Conservation (phyloP, 495 filamentous ascomycete species). For the Hypoxylon lenormandii region DNA sequence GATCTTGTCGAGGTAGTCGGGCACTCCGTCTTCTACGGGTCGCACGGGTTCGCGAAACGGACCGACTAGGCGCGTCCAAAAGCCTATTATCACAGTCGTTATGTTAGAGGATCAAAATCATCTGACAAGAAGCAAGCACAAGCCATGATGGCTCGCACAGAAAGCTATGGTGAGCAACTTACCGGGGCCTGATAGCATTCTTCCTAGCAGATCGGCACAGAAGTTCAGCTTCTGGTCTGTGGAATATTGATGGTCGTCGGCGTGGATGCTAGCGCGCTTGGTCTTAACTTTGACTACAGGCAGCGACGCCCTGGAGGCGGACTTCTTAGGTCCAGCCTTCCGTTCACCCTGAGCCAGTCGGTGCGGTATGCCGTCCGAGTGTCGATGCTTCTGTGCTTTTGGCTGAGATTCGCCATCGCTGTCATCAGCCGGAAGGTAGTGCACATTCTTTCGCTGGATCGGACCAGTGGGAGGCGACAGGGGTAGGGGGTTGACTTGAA, state of each 20-base stretch:
- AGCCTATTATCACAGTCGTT: slow-evolving; percentile 55
- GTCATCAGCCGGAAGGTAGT: slow-evolving; percentile 53
- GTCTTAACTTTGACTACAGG: slow-evolving; percentile 51
- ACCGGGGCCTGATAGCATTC: slow-evolving; percentile 68
- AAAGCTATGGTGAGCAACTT: slow-evolving; percentile 24
- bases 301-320: slow-evolving; percentile 39
- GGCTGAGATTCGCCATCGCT: slow-evolving; percentile 46
- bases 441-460: slow-evolving; percentile 54
- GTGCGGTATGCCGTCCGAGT: slow-evolving; percentile 50
- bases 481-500: slow-evolving; percentile 36
- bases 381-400: slow-evolving; percentile 54
- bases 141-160: background rate
- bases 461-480: slow-evolving; percentile 31
- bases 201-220: slow-evolving; percentile 63
- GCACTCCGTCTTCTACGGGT: slow-evolving; percentile 59
- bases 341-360: slow-evolving; percentile 25
- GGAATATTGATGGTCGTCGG: slow-evolving; percentile 48
- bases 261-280: slow-evolving; percentile 43
- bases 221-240: slow-evolving; percentile 63
- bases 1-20: slow-evolving; percentile 62
- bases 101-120: slow-evolving; percentile 9
- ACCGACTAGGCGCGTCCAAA: slow-evolving; percentile 69
- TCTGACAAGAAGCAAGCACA: background rate
- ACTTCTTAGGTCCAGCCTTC: slow-evolving; percentile 45
- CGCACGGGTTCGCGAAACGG: slow-evolving; percentile 64